Evolutionary conservation across 345 rosid genomes (phyloP).

Genomic region (Hibiscus syriacus): DNA sequence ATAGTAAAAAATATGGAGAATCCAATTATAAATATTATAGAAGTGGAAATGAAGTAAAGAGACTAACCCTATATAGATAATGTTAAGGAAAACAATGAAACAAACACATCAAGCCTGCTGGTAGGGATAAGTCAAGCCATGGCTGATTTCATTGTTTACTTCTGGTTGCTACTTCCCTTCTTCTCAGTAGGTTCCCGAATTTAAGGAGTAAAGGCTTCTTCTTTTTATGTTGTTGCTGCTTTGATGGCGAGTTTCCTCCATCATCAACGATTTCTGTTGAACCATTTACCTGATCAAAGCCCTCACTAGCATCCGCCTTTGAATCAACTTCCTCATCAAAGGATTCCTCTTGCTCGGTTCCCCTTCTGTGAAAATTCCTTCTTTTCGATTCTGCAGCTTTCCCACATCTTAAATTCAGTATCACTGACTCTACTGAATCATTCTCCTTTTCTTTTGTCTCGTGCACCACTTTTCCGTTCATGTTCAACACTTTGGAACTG

Average conservation of each 20-base stretch:
- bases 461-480: slow-evolving; percentile 45
- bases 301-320: slow-evolving; percentile 53
- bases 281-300: slow-evolving; percentile 58
- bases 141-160: slow-evolving; percentile 26
- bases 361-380: slow-evolving; percentile 73
- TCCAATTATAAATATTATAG: slow-evolving; percentile 11
- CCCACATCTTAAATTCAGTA: slow-evolving; percentile 90
- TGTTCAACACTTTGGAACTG: slow-evolving; percentile 29
- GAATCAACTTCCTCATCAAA: slow-evolving; percentile 68
- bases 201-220: slow-evolving; percentile 84
- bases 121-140: slow-evolving; percentile 16
- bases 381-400: slow-evolving; percentile 97
- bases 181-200: slow-evolving; percentile 89
- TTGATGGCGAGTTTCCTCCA: slow-evolving; percentile 36
- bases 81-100: background rate
- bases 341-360: slow-evolving; percentile 64
- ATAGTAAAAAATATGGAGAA: slow-evolving; percentile 15
- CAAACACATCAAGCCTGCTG: slow-evolving; percentile 21
- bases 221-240: slow-evolving; percentile 69
- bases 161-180: slow-evolving; percentile 61
- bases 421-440: slow-evolving; percentile 70
- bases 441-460: slow-evolving; percentile 47
- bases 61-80: background rate
- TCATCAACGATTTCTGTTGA: slow-evolving; percentile 50
- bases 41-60: background rate